phyloP scores from a whole-genome alignment of 2,329 filamentous ascomycete genomes.

The Hymenoscyphus repandus region DNA sequence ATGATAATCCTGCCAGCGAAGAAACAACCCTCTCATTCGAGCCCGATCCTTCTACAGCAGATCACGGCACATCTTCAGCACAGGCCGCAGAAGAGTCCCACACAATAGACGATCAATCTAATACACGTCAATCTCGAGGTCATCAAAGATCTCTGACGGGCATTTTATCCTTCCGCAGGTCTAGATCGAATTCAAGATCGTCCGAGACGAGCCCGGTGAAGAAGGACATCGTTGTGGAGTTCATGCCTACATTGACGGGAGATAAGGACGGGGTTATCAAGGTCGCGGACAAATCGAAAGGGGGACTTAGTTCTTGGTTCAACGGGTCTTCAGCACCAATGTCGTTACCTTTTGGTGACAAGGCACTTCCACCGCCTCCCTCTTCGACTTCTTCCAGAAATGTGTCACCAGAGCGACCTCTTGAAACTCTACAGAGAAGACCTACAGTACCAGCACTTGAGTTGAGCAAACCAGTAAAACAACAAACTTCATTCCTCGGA shows the following conservation, averaged over 20 bases:
- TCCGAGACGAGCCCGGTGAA: conserved; percentile 14
- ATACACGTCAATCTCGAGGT: conserved; percentile 13
- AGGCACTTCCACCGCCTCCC: conserved; percentile 8
- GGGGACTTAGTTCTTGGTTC: conserved; percentile 27
- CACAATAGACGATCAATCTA: conserved; percentile 12
- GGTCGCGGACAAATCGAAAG: conserved; percentile 23
- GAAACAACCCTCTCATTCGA: conserved; percentile 5
- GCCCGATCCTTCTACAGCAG: conserved; percentile 6
- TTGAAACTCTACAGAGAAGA: conserved; percentile 17
- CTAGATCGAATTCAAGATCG: conserved; percentile 15
- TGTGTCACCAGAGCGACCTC: conserved; percentile 13
- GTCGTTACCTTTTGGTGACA: conserved; percentile 15
- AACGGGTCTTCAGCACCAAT: conserved; percentile 24
- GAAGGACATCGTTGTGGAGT: conserved; percentile 16
- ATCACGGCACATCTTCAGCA: conserved; percentile 9
- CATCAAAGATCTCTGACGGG: conserved; percentile 23
- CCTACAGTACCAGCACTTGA: conserved; percentile 15
- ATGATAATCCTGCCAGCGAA: conserved; percentile 14
- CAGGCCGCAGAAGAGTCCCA: not conserved
- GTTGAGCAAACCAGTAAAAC: conserved; percentile 8
- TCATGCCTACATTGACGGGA: conserved; percentile 28
- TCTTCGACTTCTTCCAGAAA: conserved; percentile 11
- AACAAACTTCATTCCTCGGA: conserved; percentile 13
- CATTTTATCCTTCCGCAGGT: conserved; percentile 20
- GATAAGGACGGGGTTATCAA: conserved; percentile 24